Evolutionary conservation across 2,329 filamentous ascomycete genomes (phyloP).

Genomic region (Magnaporthiopsis incrustans): DNA sequence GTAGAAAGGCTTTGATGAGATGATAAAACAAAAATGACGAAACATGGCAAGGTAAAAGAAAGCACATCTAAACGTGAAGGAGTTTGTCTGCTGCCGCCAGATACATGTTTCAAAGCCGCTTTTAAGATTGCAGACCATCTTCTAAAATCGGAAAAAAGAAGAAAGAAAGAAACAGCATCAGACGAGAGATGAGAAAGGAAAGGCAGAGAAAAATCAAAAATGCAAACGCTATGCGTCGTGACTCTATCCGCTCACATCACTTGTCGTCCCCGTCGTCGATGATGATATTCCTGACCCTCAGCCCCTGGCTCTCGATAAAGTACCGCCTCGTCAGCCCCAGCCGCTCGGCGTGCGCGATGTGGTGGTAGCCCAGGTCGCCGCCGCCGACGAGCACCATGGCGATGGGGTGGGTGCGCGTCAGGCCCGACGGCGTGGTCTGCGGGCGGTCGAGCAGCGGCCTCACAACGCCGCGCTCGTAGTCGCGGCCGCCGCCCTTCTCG

Average conservation of each 20-base stretch:
- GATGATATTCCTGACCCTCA: constrained; percentile 71
- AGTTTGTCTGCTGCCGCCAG: no score
- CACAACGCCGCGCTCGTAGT: constrained; percentile 24
- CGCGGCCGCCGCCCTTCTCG: constrained; percentile 19
- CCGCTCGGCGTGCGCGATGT: constrained; percentile 54
- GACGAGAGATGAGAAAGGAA: no score
- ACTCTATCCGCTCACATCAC: not conserved
- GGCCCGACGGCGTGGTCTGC: constrained; percentile 63
- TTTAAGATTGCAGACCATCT: no score
- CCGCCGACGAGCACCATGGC: constrained; percentile 78
- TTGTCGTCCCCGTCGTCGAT: constrained; percentile 35
- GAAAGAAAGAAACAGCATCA: not conserved
- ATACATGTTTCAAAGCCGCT: not conserved
- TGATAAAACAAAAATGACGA: no score
- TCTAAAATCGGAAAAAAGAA: no score
- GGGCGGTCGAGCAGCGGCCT: constrained; percentile 66
- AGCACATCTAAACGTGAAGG: no score
- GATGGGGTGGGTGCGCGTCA: constrained; percentile 63
- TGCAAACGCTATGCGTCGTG: not conserved
- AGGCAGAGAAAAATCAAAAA: no score
- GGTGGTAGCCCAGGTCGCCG: constrained; percentile 54
- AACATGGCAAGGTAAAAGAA: no score
- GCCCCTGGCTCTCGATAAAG: constrained; percentile 71
- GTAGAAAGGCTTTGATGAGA: no score
- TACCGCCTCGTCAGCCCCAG: constrained; percentile 74